phyloP scores from a whole-genome alignment of 768 basidiomycete genomes.

The Lentinula raphanica region DNA sequence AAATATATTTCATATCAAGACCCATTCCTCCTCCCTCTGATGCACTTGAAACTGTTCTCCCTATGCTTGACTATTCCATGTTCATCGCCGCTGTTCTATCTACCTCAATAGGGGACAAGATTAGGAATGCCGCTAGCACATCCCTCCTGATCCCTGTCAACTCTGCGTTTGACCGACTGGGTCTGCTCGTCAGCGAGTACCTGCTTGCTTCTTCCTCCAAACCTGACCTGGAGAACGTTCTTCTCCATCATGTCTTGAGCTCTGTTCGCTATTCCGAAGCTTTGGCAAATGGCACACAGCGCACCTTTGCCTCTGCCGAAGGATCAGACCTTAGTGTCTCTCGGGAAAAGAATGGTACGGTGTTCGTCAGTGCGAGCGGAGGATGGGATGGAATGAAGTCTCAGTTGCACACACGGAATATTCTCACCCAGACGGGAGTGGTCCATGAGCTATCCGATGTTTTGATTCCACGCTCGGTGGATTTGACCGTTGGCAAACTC shows the following conservation, averaged over 20 bases:
- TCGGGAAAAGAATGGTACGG: conserved; percentile 44
- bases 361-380: conserved; percentile 61
- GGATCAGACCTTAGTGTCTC: conserved; percentile 77
- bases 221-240: conserved; percentile 73
- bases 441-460: conserved; percentile 85
- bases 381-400: conserved; percentile 74
- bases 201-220: conserved; percentile 76
- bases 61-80: conserved; percentile 78
- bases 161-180: conserved; percentile 81
- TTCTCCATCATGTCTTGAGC: conserved; percentile 82
- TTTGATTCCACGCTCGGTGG: conserved; percentile 80
- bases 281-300: conserved; percentile 59
- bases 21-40: conserved; percentile 81
- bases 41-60: conserved; percentile 74
- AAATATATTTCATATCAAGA: conserved; percentile 87
- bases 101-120: conserved; percentile 67
- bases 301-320: conserved; percentile 77
- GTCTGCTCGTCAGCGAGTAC: conserved; percentile 78
- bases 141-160: conserved; percentile 89
- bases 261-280: conserved; percentile 67
- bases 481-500: conserved; percentile 86
- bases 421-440: conserved; percentile 84
- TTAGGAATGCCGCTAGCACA: conserved; percentile 61
- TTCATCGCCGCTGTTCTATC: conserved; percentile 91
- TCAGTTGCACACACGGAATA: conserved; percentile 52